A percentile compares a stretch with the other conserved stretches of the same genome.
phyloP scores from a whole-genome alignment of 2,329 filamentous ascomycete genomes.

The Colletotrichum graminicola region DNA sequence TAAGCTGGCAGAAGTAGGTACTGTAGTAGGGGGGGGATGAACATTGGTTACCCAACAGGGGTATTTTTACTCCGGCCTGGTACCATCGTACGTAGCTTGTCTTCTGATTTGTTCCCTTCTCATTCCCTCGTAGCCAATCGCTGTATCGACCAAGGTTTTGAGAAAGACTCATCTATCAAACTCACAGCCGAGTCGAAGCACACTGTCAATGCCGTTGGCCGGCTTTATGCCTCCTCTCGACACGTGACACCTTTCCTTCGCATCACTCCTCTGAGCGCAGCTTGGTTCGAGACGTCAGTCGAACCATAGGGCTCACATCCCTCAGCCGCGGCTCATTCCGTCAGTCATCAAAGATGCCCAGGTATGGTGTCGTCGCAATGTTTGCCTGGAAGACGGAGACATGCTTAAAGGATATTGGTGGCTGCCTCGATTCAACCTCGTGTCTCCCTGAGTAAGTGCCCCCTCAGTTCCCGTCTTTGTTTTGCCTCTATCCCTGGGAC shows the following conservation, averaged over 20 bases:
- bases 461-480: neutral
- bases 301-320: neutral
- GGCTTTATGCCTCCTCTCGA: neutral
- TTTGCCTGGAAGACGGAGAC: neutral
- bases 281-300: neutral
- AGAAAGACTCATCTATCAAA: neutral
- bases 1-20: too few relatives aligned
- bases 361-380: neutral
- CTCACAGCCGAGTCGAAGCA: neutral
- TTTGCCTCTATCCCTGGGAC: neutral
- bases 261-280: neutral
- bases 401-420: neutral
- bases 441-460: neutral
- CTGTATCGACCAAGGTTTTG: neutral
- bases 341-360: neutral
- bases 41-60: too few relatives aligned
- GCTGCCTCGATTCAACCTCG: neutral
- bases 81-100: neutral
- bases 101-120: neutral
- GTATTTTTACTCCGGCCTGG: too few relatives aligned
- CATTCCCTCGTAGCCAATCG: neutral
- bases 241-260: slow-evolving; percentile 4
- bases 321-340: neutral
- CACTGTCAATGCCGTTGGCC: neutral
- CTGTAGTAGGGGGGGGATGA: too few relatives aligned